These are phyloP conservation scores for Orbilia blumenaviensis DNA, from an alignment of 2,329 filamentous ascomycete genomes.

Conservation along the genomic window DNA sequence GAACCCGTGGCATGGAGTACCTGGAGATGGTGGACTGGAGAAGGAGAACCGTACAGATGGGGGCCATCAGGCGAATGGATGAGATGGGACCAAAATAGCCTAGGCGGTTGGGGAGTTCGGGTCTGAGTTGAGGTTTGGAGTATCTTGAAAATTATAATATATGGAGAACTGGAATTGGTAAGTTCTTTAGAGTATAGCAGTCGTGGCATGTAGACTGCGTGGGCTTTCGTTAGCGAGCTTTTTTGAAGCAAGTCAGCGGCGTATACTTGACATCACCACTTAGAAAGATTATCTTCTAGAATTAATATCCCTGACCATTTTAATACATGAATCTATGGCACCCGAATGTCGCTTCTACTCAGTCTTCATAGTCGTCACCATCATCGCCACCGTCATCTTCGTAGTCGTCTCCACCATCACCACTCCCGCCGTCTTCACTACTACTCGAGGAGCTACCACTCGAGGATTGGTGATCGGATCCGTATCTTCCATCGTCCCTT, in stretches of 20 bases:
- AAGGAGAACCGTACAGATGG: slow-evolving; percentile 31
- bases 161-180: neutral
- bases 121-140: neutral
- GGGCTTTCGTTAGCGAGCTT: neutral
- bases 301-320: neutral
- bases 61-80: slow-evolving; percentile 19
- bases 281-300: neutral
- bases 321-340: neutral
- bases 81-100: slow-evolving; percentile 34
- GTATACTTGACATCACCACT: neutral
- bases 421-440: neutral
- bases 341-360: neutral
- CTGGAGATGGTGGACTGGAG: slow-evolving; percentile 36
- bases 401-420: slow-evolving; percentile 14
- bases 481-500: slow-evolving; percentile 27
- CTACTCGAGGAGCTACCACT: slow-evolving; percentile 1
- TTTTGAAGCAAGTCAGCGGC: neutral
- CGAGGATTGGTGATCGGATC: neutral
- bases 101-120: slow-evolving; percentile 37
- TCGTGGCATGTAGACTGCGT: neutral
- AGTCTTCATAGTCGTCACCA: slow-evolving; percentile 17
- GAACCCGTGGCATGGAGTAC: slow-evolving; percentile 48
- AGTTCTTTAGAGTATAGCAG: neutral
- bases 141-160: neutral
- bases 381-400: slow-evolving; percentile 21